These are phyloP conservation scores for Ophiostoma montium DNA, from an alignment of 2,329 filamentous ascomycete species.

Conservation along the genomic window DNA sequence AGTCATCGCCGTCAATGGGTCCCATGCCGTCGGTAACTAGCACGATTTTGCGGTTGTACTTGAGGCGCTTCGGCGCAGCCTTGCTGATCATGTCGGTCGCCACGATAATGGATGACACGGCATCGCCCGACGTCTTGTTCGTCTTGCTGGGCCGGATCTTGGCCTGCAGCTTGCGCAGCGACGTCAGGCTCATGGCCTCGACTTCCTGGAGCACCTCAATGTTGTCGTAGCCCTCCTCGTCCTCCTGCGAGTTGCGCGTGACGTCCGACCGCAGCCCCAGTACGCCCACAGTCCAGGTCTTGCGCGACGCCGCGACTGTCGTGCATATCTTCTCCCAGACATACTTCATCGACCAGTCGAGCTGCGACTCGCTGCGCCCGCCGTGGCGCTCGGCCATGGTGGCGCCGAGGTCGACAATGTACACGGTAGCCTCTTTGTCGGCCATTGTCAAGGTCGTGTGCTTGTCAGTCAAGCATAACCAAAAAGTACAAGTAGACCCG, in stretches of 20 bases:
- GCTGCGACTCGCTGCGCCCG: conserved; percentile 61
- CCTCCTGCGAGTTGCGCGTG: conserved; percentile 50
- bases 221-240: conserved; percentile 63
- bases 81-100: conserved; percentile 71
- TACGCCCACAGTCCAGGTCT: conserved; percentile 63
- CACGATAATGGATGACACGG: conserved; percentile 74
- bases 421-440: conserved; percentile 84
- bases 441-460: conserved; percentile 44
- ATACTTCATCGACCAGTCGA: conserved; percentile 83
- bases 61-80: conserved; percentile 63
- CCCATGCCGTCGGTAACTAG: conserved; percentile 74
- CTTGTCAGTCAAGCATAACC: background rate
- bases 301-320: conserved; percentile 53
- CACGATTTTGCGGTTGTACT: conserved; percentile 68
- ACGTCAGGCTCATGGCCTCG: conserved; percentile 46
- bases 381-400: conserved; percentile 66
- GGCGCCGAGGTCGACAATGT: conserved; percentile 73
- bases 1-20: conserved; percentile 54
- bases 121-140: conserved; percentile 51
- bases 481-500: background rate
- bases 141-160: conserved; percentile 54
- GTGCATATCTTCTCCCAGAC: conserved; percentile 86
- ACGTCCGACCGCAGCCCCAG: conserved; percentile 71
- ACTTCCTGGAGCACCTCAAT: conserved; percentile 66
- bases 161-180: conserved; percentile 50